Base-by-base conservation (phyloP, 2,329 filamentous ascomycete species). In the Parasarocladium wereldwijsianum region DNA sequence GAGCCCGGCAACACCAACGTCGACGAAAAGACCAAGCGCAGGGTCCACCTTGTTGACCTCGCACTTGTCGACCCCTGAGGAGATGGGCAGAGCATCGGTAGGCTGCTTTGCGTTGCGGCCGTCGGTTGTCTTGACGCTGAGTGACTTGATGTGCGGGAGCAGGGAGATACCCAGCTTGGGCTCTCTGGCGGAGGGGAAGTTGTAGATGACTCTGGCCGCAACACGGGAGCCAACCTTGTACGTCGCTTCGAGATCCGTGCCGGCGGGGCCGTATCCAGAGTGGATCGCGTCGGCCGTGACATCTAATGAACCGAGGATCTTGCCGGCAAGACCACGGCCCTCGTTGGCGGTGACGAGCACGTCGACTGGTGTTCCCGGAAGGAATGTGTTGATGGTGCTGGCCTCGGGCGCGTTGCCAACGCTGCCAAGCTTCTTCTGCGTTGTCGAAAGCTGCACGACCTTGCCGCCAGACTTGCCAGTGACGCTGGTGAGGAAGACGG, bases 231-330 rank as follows among this genome's bases (percentile, higher is more conserved):
- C 85, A 34, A 82, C 64, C 49, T 90, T 86, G 61, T 81, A 87
- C 47, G 79, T 79, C 27, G 76, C 71, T 26, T 75, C 72, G 24
- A 93, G 57, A 39, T 90, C 75, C 26, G 71, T 64, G 16, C 72
- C 72, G 33, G 70, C 67, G 24, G 74, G 69, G 4, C 76, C 80
- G 29, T 71, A 70, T 20, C 85, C 85, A 10, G 85, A 93, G 52
- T 98, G 90, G 24, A 94, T 70, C 20, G 87, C 51, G 51, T 98
- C 90, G 12, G 87, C 85, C 1, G 85, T 94, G 8, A 83, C 81
- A 54, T 94, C 83, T 15, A 98, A 58, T 48, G 86, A 73, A 11
- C 90, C 92, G 66, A 98, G 80, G 25, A 96, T 71, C 52, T 94
- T 94, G 43, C 90, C 90, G 28, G 70, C 62, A 35, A 98, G 56